Base-by-base conservation (phyloP, 2,329 filamentous ascomycete genomes). In the Erysiphe pulchra region DNA sequence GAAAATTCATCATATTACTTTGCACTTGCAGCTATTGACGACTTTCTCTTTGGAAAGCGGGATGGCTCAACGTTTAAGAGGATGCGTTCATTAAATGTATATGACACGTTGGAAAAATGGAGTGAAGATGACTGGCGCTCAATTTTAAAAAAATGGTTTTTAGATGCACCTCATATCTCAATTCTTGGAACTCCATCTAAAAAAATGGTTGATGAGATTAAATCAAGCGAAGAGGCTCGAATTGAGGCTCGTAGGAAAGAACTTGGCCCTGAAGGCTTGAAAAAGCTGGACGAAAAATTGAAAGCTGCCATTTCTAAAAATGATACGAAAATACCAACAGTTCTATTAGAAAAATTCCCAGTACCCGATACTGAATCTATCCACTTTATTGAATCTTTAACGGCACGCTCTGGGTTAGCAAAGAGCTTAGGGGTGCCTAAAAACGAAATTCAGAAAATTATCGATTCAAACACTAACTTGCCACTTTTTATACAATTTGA, bases 401-500 rank as follows among this genome's bases (percentile, higher is more conserved):
- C 85, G 16, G 90, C 86, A 32, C 74, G 85, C 24, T 79, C 82
- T 42, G 90, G 90, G 30, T 64, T 76, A 48, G 90, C 86, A 13
- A 71, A 76, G 53, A 69, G 73, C 50, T 64, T 85, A 43, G 86
- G 85, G 0, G 63, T 68, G 20, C 66, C 70, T 0, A 63, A 75
- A 30, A 87, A 83, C 52, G 60, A 69, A 4, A 73, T 83, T 4
- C 90, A 98, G 60, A 68, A 74, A 49, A 62, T 77, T 43, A 73
- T 98, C 43, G 82, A 95, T 57, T 65, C 68, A 13, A 73, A 83
- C 37, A 66, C 64, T 7, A 65, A 68, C 14, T 59, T 77, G n/a
- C 80, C 84, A 0, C 65, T 95, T 2, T 98, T 94, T 61, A 69
- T 98, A n/a, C 87, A 98, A 61, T 98, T 92, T 52, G 90, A 98